Evolutionary conservation across 1,284 basidiomycete genomes (phyloP).

Genomic region (Austroboletus rostrupii): DNA sequence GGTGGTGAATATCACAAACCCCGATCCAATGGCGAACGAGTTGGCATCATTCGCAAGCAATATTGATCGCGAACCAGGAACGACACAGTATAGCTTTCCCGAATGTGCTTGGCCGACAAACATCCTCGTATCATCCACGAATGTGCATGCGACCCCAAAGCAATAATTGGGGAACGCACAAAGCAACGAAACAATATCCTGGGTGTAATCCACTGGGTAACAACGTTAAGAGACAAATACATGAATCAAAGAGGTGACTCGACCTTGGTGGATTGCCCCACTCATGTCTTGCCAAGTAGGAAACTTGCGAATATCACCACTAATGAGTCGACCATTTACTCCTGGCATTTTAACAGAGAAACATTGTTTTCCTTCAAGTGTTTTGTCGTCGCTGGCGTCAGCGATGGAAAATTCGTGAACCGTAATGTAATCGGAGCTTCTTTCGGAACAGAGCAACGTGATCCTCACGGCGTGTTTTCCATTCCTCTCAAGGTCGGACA

Average conservation of each 20-base stretch:
- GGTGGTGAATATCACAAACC: conserved; percentile 86
- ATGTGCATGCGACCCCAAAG: conserved; percentile 37
- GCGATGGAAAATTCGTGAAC: conserved; percentile 16
- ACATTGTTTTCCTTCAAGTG: conserved; percentile 3
- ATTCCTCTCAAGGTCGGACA: conserved; percentile 21
- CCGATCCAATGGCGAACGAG: conserved; percentile 78
- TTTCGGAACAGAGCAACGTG: conserved; percentile 21
- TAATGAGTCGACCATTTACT: conserved; percentile 43
- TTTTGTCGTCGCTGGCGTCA: not conserved
- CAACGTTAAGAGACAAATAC: conserved; percentile 12
- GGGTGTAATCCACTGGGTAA: conserved; percentile 14
- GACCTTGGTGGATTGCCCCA: conserved; percentile 54
- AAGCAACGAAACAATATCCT: conserved; percentile 26
- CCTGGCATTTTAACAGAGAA: conserved; percentile 26
- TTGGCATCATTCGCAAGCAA: conserved; percentile 62
- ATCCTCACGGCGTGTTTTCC: conserved; percentile 9
- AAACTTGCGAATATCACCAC: conserved; percentile 19
- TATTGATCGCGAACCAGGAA: conserved; percentile 16
- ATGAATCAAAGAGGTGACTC: conserved; percentile 14
- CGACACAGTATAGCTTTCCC: conserved; percentile 59
- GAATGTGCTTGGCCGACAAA: conserved; percentile 66
- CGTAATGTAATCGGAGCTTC: conserved; percentile 15
- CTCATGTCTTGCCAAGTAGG: conserved; percentile 47
- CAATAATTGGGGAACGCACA: conserved; percentile 61
- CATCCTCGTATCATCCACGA: conserved; percentile 27